Percentiles rank a stretch among this genome's conserved stretches.
Conservation (phyloP, 2,329 filamentous ascomycete species). For the Basipetospora sp. region DNA sequence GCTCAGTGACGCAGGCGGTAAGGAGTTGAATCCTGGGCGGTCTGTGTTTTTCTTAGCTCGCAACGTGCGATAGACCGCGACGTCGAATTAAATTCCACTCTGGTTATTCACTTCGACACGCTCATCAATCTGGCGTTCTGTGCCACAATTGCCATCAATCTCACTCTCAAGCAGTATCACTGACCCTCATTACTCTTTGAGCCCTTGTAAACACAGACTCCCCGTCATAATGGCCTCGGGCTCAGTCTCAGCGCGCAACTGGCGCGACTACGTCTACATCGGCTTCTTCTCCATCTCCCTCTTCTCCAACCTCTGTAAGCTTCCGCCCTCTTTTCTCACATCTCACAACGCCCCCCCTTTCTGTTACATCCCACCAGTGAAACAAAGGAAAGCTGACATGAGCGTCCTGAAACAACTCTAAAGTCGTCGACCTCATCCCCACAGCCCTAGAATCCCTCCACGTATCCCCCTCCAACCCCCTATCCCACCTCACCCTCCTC, state of each 20-base stretch:
- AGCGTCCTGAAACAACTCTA: neutral
- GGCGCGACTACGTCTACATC: neutral
- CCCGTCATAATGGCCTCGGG: too few relatives aligned
- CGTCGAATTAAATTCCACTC: too few relatives aligned
- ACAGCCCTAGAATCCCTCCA: constrained; percentile 36
- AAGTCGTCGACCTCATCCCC: constrained; percentile 40
- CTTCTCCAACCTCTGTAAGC: constrained; percentile 4
- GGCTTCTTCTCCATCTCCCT: constrained; percentile 6
- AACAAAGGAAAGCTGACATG: neutral
- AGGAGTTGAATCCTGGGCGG: too few relatives aligned
- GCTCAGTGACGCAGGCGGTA: too few relatives aligned
- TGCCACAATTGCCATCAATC: too few relatives aligned
- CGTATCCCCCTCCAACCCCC: constrained; percentile 24
- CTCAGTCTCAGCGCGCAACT: neutral
- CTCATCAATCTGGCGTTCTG: too few relatives aligned
- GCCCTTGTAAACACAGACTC: too few relatives aligned
- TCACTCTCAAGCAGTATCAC: too few relatives aligned
- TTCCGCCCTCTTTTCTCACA: neutral
- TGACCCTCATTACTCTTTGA: too few relatives aligned
- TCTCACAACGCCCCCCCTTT: neutral
- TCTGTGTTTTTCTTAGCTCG: too few relatives aligned
- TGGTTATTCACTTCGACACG: too few relatives aligned
- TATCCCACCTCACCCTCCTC: constrained; percentile 32
- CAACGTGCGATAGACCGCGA: too few relatives aligned
- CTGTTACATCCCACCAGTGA: neutral